Conservation (phyloP, 306 rosid species). For the Biancaea sappan region DNA sequence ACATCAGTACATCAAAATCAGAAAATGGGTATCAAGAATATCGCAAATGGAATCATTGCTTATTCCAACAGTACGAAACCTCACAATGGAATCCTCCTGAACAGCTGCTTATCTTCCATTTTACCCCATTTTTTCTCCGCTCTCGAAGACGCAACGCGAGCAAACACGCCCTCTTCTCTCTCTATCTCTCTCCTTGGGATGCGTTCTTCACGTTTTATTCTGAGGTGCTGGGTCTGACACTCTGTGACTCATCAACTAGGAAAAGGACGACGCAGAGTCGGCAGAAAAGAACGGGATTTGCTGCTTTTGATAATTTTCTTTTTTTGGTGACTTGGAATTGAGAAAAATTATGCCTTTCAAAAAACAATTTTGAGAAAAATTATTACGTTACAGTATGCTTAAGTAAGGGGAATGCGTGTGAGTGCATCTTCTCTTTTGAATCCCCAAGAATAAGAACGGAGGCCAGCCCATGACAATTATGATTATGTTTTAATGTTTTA, state of each 20-base stretch:
- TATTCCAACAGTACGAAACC: constrained; percentile 35
- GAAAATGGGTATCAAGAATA: constrained; percentile 43
- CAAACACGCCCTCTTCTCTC: constrained; percentile 34
- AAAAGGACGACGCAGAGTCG: constrained; percentile 39
- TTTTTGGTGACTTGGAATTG: background rate
- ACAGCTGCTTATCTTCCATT: constrained; percentile 41
- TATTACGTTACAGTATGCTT: constrained; percentile 35
- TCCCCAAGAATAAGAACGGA: background rate
- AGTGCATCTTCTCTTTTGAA: constrained; percentile 25
- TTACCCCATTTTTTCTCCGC: constrained; percentile 61
- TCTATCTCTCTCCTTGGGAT: constrained; percentile 38
- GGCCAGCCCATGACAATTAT: constrained; percentile 8
- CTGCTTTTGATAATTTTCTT: constrained; percentile 9
- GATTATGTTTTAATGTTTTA: constrained; percentile 25
- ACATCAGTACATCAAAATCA: constrained; percentile 33
- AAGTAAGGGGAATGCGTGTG: constrained; percentile 45
- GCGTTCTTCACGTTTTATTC: constrained; percentile 45
- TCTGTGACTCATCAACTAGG: constrained; percentile 49
- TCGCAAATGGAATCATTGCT: constrained; percentile 32
- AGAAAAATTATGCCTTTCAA: constrained; percentile 19
- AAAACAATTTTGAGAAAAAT: background rate
- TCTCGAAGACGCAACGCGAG: constrained; percentile 24
- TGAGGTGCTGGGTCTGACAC: constrained; percentile 48
- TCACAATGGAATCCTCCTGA: constrained; percentile 41
- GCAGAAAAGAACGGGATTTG: constrained; percentile 26